Evolutionary conservation across 306 rosid genomes (phyloP).

Genomic region (Dryas drummondii): DNA sequence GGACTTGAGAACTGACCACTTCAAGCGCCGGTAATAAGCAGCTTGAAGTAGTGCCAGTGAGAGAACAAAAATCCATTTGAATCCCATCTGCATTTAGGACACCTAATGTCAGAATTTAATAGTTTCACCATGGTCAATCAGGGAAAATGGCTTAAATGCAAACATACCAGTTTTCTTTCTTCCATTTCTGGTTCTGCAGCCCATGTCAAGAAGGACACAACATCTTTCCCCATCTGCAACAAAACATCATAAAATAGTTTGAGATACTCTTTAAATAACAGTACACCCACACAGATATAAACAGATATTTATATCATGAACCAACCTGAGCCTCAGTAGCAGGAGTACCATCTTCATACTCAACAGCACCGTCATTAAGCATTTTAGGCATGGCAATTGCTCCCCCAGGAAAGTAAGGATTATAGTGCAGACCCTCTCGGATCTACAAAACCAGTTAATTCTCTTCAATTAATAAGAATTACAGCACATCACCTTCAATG

Average conservation of each 20-base stretch:
- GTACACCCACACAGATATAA: neutral
- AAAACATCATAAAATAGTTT: slow-evolving; percentile 8
- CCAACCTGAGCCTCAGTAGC: slow-evolving; percentile 96
- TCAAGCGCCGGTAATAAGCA: slow-evolving; percentile 84
- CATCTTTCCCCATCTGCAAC: slow-evolving; percentile 95
- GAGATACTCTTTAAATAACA: neutral
- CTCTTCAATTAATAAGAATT: neutral
- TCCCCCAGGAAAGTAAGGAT: slow-evolving; percentile 98
- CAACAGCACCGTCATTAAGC: slow-evolving; percentile 97
- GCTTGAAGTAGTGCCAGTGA: slow-evolving; percentile 94
- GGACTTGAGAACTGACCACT: slow-evolving; percentile 92
- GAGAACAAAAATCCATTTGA: slow-evolving; percentile 94
- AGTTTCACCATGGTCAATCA: neutral
- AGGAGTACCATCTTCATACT: slow-evolving; percentile 87
- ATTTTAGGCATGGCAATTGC: slow-evolving; percentile 99
- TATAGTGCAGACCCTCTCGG: slow-evolving; percentile 90
- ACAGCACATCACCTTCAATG: neutral
- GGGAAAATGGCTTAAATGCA: neutral
- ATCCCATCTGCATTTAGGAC: slow-evolving; percentile 78
- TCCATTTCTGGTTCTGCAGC: slow-evolving; percentile 99
- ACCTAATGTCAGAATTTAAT: neutral
- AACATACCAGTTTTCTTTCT: slow-evolving; percentile 87
- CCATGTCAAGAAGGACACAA: slow-evolving; percentile 83
- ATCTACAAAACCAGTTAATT: slow-evolving; percentile 55
- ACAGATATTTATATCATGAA: neutral